These are phyloP conservation scores for Galerina sulciceps DNA, from an alignment of 768 basidiomycete species.

Conservation along the genomic window DNA sequence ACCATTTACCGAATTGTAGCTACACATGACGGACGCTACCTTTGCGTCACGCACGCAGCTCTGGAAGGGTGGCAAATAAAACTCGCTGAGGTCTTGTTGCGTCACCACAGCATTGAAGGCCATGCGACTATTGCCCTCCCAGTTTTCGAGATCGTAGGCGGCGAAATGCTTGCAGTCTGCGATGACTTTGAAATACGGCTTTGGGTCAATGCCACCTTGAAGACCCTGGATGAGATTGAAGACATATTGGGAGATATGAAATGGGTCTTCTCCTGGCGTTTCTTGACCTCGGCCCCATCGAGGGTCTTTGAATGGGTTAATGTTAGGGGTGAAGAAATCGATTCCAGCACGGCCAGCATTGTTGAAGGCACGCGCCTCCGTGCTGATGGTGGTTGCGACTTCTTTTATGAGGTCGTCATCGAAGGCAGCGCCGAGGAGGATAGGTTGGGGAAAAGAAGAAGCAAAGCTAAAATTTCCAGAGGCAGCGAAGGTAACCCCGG, in stretches of 20 bases:
- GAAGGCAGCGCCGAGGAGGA: conserved; percentile 57
- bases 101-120: conserved; percentile 59
- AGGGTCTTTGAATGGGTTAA: conserved; percentile 63
- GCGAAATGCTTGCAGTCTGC: conserved; percentile 68
- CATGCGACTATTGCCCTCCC: conserved; percentile 53
- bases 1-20: conserved; percentile 66
- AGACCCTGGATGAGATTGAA: conserved; percentile 56
- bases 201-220: conserved; percentile 60
- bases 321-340: conserved; percentile 63
- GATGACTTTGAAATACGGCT: conserved; percentile 51
- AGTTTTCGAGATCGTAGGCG: conserved; percentile 61
- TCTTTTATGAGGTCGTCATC: conserved; percentile 55
- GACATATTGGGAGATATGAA: conserved; percentile 56
- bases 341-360: conserved; percentile 56
- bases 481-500: conserved; percentile 52
- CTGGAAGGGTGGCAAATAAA: conserved; percentile 60
- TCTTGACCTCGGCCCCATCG: conserved; percentile 68
- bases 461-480: conserved; percentile 59
- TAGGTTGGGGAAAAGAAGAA: conserved; percentile 63
- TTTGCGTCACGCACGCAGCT: conserved; percentile 64
- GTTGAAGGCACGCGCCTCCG: conserved; percentile 62
- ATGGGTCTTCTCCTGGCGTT: conserved; percentile 65
- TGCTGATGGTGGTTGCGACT: conserved; percentile 55
- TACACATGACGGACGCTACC: conserved; percentile 65
- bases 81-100: conserved; percentile 59